Percentiles rank a stretch among this genome's conserved stretches.
These are phyloP conservation scores for Hymenoscyphus infarciens DNA, from an alignment of 2,329 filamentous ascomycete species.

Conservation along the genomic window DNA sequence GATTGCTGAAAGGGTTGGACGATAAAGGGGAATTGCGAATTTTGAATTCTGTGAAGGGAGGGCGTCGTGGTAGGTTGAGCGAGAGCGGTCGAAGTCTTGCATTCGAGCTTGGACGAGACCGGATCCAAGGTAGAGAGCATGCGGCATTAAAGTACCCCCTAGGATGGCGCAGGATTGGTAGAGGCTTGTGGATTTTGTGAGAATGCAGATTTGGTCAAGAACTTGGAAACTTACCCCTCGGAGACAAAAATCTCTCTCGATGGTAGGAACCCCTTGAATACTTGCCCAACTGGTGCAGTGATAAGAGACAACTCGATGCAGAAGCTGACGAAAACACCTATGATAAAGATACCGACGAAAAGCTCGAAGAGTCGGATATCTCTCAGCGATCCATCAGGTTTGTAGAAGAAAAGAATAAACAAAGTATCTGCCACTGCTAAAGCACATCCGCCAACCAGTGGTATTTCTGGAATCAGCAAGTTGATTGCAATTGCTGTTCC, in stretches of 20 bases:
- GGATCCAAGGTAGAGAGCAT: slow-evolving; percentile 65
- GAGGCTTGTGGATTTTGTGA: slow-evolving; percentile 47
- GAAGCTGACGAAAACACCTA: slow-evolving; percentile 65
- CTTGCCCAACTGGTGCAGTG: slow-evolving; percentile 48
- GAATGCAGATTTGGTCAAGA: slow-evolving; percentile 25
- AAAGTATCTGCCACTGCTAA: slow-evolving; percentile 65
- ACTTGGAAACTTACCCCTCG: neutral
- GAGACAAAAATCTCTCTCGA: neutral
- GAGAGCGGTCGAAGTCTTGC: slow-evolving; percentile 55
- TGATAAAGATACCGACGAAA: slow-evolving; percentile 57
- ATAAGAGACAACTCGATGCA: slow-evolving; percentile 64
- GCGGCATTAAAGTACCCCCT: slow-evolving; percentile 70
- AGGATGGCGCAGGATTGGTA: slow-evolving; percentile 73
- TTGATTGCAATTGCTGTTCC: slow-evolving; percentile 69
- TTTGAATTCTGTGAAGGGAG: slow-evolving; percentile 26
- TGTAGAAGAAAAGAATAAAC: slow-evolving; percentile 63
- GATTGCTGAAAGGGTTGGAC: slow-evolving; percentile 67
- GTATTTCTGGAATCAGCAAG: slow-evolving; percentile 57
- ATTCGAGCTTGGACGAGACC: slow-evolving; percentile 65
- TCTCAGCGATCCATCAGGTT: slow-evolving; percentile 52
- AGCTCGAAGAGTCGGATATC: slow-evolving; percentile 58
- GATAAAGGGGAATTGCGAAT: slow-evolving; percentile 53
- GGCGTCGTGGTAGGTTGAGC: slow-evolving; percentile 45
- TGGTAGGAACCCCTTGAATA: slow-evolving; percentile 31
- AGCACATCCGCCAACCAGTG: slow-evolving; percentile 62